These are phyloP conservation scores for Pichia insulana DNA, from an alignment of 805 yeast species.

Conservation along the genomic window DNA sequence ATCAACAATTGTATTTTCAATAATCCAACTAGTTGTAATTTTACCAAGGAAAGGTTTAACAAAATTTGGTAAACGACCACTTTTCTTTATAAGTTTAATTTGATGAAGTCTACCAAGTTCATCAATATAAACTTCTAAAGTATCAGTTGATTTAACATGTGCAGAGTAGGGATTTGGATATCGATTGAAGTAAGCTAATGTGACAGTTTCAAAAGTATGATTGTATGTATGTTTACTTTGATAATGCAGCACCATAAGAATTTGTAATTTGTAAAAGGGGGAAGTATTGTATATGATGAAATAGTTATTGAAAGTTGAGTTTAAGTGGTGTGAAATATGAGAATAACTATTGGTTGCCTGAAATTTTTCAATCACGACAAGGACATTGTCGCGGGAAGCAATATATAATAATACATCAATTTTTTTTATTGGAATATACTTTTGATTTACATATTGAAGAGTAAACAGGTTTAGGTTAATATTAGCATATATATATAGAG, in stretches of 20 bases:
- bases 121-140: slow-evolving; percentile 54
- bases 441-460: background rate
- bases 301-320: background rate
- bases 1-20: slow-evolving; percentile 71
- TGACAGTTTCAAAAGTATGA: slow-evolving; percentile 62
- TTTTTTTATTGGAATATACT: background rate
- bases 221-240: slow-evolving; percentile 47
- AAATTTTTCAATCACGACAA: background rate
- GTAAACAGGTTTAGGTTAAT: background rate
- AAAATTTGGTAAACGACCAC: slow-evolving; percentile 76
- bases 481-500: background rate
- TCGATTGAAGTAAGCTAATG: slow-evolving; percentile 67
- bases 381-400: too few relatives aligned
- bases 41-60: slow-evolving; percentile 66
- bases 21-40: slow-evolving; percentile 67
- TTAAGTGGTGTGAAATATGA: background rate
- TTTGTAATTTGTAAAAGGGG: too few relatives aligned
- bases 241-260: slow-evolving; percentile 55
- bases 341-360: background rate
- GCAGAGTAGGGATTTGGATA: slow-evolving; percentile 75
- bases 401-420: background rate
- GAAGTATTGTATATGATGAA: too few relatives aligned
- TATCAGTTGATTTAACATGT: slow-evolving; percentile 80
- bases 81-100: slow-evolving; percentile 66
- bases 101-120: slow-evolving; percentile 56